Evolutionary conservation across 2,329 filamentous ascomycete genomes (phyloP), one percentile per base, ranked within the genome.

Genomic region (Ascochyta viciae-villosae): DNA sequence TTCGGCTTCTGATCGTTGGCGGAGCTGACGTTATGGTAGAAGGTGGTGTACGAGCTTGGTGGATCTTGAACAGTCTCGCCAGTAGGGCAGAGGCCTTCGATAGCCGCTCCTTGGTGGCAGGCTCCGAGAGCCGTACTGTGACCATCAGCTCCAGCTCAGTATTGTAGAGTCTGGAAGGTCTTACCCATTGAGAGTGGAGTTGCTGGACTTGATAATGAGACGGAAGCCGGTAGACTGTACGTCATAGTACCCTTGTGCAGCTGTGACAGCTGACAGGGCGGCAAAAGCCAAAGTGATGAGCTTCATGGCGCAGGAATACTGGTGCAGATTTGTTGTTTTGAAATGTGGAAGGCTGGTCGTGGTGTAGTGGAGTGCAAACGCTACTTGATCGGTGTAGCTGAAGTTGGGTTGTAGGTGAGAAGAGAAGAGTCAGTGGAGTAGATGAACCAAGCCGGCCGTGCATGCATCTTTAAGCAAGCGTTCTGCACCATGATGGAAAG

Each of bases 71-170:
- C 24, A 7, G 45, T 60, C 15, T 57, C 33, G 4, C 46, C 31
- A 10, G 49, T 57, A 7, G 45, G 44, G 38, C 69, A 71, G 33
- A 81, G 73, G 13, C 71, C 76, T 66, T 81, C 78, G 49, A 78
- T 78, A 3, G 74, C 78, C 34, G 78, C 79, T 33, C 79, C 78
- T 67, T 78, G 73, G 54, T 81, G 79, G 67, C 79, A 72, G 24
- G 65, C 63, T 33, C 63, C 64, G 2, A 71, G 57, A 27, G 58
- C 64, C 52, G 47, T 58, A 13, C 63, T 61, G 13, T 4, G 12
- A 4, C 2, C 13, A 19, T 60, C 9, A 54, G 38, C 23, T 16
- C 16, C 10, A 23, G 45, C 29, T n/a, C 26, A 29, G 34, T 10
- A 23, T n/a, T 5, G 10, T 9, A 19, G 19, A 16, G 16, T 16